phyloP scores from a whole-genome alignment of 2,329 filamentous ascomycete genomes.

The Diplodia mutila region DNA sequence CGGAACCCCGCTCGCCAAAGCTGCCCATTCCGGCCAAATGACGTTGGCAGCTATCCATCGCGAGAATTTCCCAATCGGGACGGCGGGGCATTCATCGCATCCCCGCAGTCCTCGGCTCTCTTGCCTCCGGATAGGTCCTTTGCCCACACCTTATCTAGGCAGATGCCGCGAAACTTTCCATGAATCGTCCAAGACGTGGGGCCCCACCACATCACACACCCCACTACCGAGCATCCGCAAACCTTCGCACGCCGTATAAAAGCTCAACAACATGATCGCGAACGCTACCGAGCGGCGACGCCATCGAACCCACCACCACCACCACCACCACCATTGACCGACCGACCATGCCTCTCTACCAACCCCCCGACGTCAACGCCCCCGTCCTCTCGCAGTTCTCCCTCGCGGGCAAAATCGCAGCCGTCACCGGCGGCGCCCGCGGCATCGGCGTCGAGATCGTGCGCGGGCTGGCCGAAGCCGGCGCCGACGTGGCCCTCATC shows the following conservation, averaged over 20 bases:
- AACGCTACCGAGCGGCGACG: too few species aligned
- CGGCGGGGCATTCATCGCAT: background rate
- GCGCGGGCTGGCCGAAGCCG: conserved; percentile 27
- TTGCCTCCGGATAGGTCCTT: too few species aligned
- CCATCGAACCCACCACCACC: too few species aligned
- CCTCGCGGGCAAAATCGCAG: conserved; percentile 25
- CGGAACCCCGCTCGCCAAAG: background rate
- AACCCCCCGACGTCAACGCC: conserved; percentile 5
- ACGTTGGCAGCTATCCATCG: background rate
- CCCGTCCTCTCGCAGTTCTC: conserved; percentile 27
- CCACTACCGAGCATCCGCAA: too few species aligned
- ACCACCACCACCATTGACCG: too few species aligned
- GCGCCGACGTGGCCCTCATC: conserved; percentile 25
- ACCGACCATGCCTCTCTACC: conserved; percentile 1
- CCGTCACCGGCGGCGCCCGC: conserved; percentile 25
- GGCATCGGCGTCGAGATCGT: conserved; percentile 26
- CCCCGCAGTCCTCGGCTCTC: background rate
- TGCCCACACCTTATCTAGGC: too few species aligned
- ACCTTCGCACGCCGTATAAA: too few species aligned
- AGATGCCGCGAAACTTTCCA: background rate
- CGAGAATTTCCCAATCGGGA: background rate
- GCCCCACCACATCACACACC: background rate
- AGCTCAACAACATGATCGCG: too few species aligned
- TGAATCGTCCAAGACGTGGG: too few species aligned
- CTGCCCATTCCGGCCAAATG: background rate